A percentile compares a stretch with the other conserved stretches of the same genome.
phyloP scores from a whole-genome alignment of 257 asterid species.

The Solanum clarkiae region DNA sequence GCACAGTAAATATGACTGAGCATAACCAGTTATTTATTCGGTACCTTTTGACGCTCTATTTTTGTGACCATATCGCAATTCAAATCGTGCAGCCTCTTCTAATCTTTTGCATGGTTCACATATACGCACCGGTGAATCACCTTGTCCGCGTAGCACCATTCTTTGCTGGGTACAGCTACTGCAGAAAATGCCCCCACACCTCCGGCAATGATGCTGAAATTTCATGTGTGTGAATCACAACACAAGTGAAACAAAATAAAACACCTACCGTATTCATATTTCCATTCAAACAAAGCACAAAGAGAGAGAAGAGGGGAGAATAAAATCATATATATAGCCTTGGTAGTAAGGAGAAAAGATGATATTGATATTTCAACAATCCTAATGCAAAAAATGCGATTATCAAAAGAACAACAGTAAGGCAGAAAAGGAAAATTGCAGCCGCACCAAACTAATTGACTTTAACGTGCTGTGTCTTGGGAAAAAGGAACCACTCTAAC shows the following conservation, averaged over 20 bases:
- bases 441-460: not conserved
- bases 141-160: conserved; percentile 95
- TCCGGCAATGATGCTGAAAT: conserved; percentile 94
- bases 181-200: conserved; percentile 97
- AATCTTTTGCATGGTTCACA: conserved; percentile 90
- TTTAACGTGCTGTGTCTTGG: not conserved
- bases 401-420: not conserved
- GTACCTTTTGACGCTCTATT: conserved; percentile 59
- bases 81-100: conserved; percentile 93
- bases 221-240: conserved; percentile 1
- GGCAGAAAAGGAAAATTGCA: not conserved
- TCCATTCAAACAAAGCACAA: not conserved
- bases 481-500: not conserved
- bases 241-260: not conserved
- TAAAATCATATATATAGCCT: not conserved
- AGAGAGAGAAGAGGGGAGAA: not conserved
- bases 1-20: not conserved
- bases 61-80: conserved; percentile 71
- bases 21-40: not conserved
- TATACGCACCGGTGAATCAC: conserved; percentile 91
- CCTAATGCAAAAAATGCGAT: not conserved
- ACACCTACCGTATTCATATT: not conserved
- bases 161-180: conserved; percentile 75
- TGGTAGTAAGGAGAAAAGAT: not conserved
- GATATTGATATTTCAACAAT: not conserved